Percentiles rank a stretch among this genome's conserved stretches.
Conservation (phyloP, 2,329 filamentous ascomycete species). For the Onygena corvina region DNA sequence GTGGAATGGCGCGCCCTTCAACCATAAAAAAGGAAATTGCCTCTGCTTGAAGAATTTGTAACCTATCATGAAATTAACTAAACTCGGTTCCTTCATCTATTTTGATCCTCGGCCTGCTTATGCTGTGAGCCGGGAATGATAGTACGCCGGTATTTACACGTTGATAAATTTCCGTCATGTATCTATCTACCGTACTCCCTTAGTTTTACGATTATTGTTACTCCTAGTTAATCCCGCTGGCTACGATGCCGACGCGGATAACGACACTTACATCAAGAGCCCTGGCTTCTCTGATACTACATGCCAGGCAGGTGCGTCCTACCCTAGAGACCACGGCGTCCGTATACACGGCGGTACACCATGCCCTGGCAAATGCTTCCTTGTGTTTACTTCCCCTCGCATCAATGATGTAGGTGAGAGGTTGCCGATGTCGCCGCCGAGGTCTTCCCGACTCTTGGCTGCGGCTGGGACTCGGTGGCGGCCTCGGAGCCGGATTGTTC, state of each 20-base stretch:
- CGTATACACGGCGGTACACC: slow-evolving; percentile 34
- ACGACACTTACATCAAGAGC: slow-evolving; percentile 30
- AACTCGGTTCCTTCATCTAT: too few relatives aligned
- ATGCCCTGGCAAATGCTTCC: slow-evolving; percentile 34
- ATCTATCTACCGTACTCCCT: not conserved
- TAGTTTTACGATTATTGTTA: not conserved
- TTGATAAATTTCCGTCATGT: too few relatives aligned
- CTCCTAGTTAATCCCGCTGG: not conserved
- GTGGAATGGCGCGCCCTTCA: too few relatives aligned
- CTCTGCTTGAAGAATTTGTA: too few relatives aligned
- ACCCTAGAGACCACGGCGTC: slow-evolving; percentile 32
- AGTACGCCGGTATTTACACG: too few relatives aligned
- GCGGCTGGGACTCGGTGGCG: not conserved
- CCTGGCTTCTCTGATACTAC: slow-evolving; percentile 34
- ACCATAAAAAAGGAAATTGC: too few relatives aligned
- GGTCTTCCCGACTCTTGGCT: not conserved
- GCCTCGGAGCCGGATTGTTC: not conserved
- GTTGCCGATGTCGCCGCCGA: slow-evolving; percentile 3
- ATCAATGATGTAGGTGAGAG: slow-evolving; percentile 25
- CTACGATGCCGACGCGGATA: slow-evolving; percentile 26
- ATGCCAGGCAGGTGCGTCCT: slow-evolving; percentile 30
- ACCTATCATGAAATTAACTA: too few relatives aligned
- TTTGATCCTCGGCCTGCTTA: too few relatives aligned
- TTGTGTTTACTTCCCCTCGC: slow-evolving; percentile 26
- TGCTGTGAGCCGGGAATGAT: too few relatives aligned